Evolutionary conservation across 257 asterid genomes (phyloP).

Genomic region (Leonotis leonurus): DNA sequence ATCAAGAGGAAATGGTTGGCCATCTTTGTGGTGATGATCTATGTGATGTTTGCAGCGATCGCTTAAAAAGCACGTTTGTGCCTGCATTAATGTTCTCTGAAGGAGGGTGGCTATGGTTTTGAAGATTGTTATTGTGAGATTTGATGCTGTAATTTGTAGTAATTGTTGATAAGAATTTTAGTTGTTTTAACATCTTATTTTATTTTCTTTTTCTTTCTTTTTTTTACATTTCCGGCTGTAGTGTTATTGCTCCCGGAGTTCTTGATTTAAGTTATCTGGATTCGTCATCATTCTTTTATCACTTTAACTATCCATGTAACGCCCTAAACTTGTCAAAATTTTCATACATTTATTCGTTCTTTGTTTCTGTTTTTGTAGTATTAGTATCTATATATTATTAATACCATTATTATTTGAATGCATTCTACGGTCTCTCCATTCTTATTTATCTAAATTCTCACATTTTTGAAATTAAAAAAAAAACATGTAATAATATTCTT

Average conservation of each 20-base stretch:
- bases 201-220: slow-evolving; percentile 22
- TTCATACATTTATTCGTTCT: slow-evolving; percentile 1
- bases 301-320: slow-evolving; percentile 19
- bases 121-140: slow-evolving; percentile 32
- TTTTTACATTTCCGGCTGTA: background rate
- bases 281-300: slow-evolving; percentile 27
- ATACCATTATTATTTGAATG: too few relatives aligned
- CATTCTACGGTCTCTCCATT: too few relatives aligned
- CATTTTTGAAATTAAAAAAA: too few relatives aligned
- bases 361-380: background rate
- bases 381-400: too few relatives aligned
- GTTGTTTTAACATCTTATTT: too few relatives aligned
- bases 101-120: slow-evolving; percentile 43
- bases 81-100: slow-evolving; percentile 21
- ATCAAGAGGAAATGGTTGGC: slow-evolving; percentile 21
- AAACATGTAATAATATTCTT: too few relatives aligned
- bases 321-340: slow-evolving; percentile 10
- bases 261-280: slow-evolving; percentile 20
- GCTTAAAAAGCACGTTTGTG: slow-evolving; percentile 21
- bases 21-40: slow-evolving; percentile 34
- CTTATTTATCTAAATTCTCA: too few relatives aligned
- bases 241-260: slow-evolving; percentile 10
- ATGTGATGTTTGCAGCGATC: slow-evolving; percentile 29
- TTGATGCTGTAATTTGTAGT: slow-evolving; percentile 33
- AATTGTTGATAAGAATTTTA: too few relatives aligned